phyloP scores from a whole-genome alignment of 805 yeast genomes.

The Metschnikowia matae region DNA sequence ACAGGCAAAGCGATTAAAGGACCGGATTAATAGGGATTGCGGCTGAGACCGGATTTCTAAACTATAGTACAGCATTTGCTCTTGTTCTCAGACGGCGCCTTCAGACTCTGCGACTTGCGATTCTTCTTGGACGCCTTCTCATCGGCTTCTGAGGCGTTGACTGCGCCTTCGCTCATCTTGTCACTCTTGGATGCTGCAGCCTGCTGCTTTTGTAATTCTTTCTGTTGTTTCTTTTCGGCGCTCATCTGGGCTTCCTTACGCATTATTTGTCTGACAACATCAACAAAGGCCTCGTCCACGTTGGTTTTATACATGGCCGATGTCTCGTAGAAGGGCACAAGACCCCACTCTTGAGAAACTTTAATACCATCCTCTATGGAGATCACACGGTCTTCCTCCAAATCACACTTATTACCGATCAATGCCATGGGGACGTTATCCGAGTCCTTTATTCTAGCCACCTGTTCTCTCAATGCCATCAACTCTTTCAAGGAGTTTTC shows the following conservation, averaged over 20 bases:
- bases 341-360: slow-evolving; percentile 82
- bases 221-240: slow-evolving; percentile 43
- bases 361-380: slow-evolving; percentile 78
- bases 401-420: slow-evolving; percentile 88
- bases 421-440: slow-evolving; percentile 81
- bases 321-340: slow-evolving; percentile 88
- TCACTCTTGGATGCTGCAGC: slow-evolving; percentile 15
- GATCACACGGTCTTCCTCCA: slow-evolving; percentile 68
- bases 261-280: slow-evolving; percentile 85
- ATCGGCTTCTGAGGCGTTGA: slow-evolving; percentile 5
- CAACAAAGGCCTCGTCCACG: slow-evolving; percentile 86
- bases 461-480: slow-evolving; percentile 76
- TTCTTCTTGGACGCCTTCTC: slow-evolving; percentile 10
- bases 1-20: not conserved
- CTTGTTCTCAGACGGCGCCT: slow-evolving; percentile 9
- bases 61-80: slow-evolving; percentile 19
- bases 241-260: slow-evolving; percentile 56
- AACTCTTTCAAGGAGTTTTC: slow-evolving; percentile 70
- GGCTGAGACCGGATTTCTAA: not conserved
- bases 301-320: slow-evolving; percentile 88
- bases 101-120: slow-evolving; percentile 12
- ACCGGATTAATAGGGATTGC: not conserved
- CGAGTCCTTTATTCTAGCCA: slow-evolving; percentile 74
- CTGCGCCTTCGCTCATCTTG: slow-evolving; percentile 3
- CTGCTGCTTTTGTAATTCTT: slow-evolving; percentile 39